Conservation (phyloP, 2,329 filamentous ascomycete genomes). For the Aureobasidium mangrovei region DNA sequence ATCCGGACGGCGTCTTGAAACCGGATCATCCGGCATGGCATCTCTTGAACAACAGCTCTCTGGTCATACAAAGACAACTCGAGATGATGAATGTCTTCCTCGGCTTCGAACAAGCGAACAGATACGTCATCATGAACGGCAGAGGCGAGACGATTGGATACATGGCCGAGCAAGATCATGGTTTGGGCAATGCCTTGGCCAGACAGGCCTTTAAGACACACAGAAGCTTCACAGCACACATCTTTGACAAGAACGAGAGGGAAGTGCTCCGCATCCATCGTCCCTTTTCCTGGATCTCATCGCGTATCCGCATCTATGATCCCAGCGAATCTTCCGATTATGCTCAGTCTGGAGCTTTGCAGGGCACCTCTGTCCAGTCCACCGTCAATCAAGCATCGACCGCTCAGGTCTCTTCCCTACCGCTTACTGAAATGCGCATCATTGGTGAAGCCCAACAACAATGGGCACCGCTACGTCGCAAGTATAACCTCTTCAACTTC, state of each 20-base stretch:
- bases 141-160: conserved; percentile 55
- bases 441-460: conserved; percentile 56
- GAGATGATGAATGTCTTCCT: conserved; percentile 59
- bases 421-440: conserved; percentile 50
- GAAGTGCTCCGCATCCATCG: conserved; percentile 55
- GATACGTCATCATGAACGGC: conserved; percentile 57
- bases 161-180: conserved; percentile 54
- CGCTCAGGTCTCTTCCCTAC: conserved; percentile 38
- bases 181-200: conserved; percentile 46
- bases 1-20: conserved; percentile 51
- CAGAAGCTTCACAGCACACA: conserved; percentile 55
- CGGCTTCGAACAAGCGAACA: conserved; percentile 59
- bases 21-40: conserved; percentile 48
- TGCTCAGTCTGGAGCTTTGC: background rate
- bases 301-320: conserved; percentile 49
- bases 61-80: conserved; percentile 54
- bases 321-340: conserved; percentile 22
- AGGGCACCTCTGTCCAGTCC: conserved; percentile 33
- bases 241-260: conserved; percentile 52
- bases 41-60: conserved; percentile 51
- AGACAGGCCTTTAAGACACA: conserved; percentile 55
- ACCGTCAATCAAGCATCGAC: conserved; percentile 34
- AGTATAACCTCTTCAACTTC: conserved; percentile 57
- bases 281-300: conserved; percentile 57
- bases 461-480: conserved; percentile 53